Base-by-base conservation (phyloP, 2,329 filamentous ascomycete species). In the Fusarium musae region DNA sequence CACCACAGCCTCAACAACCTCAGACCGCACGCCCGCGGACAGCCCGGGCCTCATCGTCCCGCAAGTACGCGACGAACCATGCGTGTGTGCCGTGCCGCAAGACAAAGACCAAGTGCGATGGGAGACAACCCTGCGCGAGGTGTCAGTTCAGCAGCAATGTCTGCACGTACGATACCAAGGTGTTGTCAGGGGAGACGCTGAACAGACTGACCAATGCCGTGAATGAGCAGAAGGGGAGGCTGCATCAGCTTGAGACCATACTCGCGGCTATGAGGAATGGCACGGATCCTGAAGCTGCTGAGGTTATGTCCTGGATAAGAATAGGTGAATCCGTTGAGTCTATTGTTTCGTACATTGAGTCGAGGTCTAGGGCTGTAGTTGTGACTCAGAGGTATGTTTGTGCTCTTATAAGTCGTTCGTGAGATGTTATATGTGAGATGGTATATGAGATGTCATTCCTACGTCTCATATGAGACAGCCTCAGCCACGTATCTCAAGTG, bases 41-140 rank as follows among this genome's bases (percentile, higher is more conserved):
- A 15, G n/a, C 46, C 5, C 52, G 52, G 15, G 23, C 39, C 9
- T 47, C 43, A 7, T 37, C 40, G 15, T 44, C 57, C 15, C 65
- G 69, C 32, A 73, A 71, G 44, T 5, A 49, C 11, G 43, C 53
- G 32, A 71, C 53, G 2, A 67, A 63, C 16, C 44, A 58, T 13
- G 70, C 70, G 7, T 67, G 58, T 12, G 32, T 63, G 5, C 54
- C 40, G 7, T 72, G 69, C 17, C 64, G 69, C 9, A 72, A 69
- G 44, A 57, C 57, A 37, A 73, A 70, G 44, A 63, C 47, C 23
- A 71, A 43, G 26, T 70, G 70, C 9, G 70, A 73, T 11, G 70
- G 70, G 34, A 53, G 32, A 15, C 40, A 67, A 19, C 53, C 70
- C 17, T 71, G 61, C 9, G 19, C 15, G 1, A 49, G 58, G 28